These are phyloP conservation scores for Yamadazyma triangularis DNA, from an alignment of 1,139 yeast species.

Conservation along the genomic window DNA sequence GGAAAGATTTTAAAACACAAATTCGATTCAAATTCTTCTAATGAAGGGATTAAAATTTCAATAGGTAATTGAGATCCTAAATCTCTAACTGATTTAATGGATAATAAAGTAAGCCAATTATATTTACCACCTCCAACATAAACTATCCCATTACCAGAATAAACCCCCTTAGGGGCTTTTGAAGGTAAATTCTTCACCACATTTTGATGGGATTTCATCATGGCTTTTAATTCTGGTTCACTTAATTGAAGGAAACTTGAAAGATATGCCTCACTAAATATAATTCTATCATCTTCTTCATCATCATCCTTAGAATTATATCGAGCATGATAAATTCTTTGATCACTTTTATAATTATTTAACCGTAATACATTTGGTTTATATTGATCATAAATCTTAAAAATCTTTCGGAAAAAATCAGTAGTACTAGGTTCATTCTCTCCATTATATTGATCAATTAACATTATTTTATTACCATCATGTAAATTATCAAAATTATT, in stretches of 20 bases:
- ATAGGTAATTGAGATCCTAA: slow-evolving; percentile 66
- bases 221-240: slow-evolving; percentile 27
- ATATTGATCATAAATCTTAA: slow-evolving; percentile 32
- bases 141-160: slow-evolving; percentile 72
- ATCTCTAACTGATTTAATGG: slow-evolving; percentile 61
- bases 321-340: slow-evolving; percentile 48
- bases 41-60: slow-evolving; percentile 69
- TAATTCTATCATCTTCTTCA: slow-evolving; percentile 17
- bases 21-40: slow-evolving; percentile 65
- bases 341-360: slow-evolving; percentile 29
- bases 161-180: slow-evolving; percentile 39
- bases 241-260: slow-evolving; percentile 51
- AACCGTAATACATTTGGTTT: slow-evolving; percentile 31
- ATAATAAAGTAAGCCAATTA: slow-evolving; percentile 65
- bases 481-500: slow-evolving; percentile 10
- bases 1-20: slow-evolving; percentile 66
- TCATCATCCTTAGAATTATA: slow-evolving; percentile 32
- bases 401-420: slow-evolving; percentile 29
- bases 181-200: slow-evolving; percentile 50
- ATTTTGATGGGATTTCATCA: slow-evolving; percentile 49
- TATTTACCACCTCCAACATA: slow-evolving; percentile 52
- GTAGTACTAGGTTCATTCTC: slow-evolving; percentile 5
- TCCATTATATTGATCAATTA: slow-evolving; percentile 7
- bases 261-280: slow-evolving; percentile 45
- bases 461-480: slow-evolving; percentile 4